A percentile compares a stretch with the other conserved stretches of the same genome.
Evolutionary conservation across 2,329 filamentous ascomycete genomes (phyloP).

Genomic region (Xylariales sp.): DNA sequence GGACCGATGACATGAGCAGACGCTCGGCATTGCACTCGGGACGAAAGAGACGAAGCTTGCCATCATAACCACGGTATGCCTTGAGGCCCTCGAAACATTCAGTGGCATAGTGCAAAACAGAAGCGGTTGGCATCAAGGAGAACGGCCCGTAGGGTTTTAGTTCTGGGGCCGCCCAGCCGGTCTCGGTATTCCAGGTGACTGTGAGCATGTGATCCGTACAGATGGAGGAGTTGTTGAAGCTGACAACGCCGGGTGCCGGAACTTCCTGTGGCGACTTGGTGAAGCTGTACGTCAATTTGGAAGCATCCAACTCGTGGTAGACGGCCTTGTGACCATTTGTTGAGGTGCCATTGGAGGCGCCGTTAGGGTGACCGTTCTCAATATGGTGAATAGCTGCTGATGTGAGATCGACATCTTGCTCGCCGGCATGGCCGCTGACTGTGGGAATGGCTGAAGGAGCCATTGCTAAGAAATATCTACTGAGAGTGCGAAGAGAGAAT

Average conservation of each 20-base stretch:
- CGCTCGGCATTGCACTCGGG: slow-evolving; percentile 58
- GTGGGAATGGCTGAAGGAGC: slow-evolving; percentile 40
- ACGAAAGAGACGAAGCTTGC: slow-evolving; percentile 63
- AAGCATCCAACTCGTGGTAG: slow-evolving; percentile 56
- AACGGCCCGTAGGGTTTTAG: slow-evolving; percentile 64
- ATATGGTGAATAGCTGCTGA: slow-evolving; percentile 46
- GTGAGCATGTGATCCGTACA: slow-evolving; percentile 87
- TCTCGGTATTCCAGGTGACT: slow-evolving; percentile 53
- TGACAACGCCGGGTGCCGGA: slow-evolving; percentile 21
- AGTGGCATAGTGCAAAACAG: slow-evolving; percentile 69
- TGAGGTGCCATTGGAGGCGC: slow-evolving; percentile 17
- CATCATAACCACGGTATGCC: slow-evolving; percentile 66
- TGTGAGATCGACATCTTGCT: slow-evolving; percentile 47
- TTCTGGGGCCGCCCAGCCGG: slow-evolving; percentile 62
- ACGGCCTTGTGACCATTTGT: slow-evolving; percentile 36
- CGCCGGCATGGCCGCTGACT: slow-evolving; percentile 30
- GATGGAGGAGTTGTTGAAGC: slow-evolving; percentile 40
- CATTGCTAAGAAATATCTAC: slow-evolving; percentile 26
- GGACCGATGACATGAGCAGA: slow-evolving; percentile 39
- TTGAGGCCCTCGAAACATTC: slow-evolving; percentile 73
- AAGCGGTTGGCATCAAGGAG: slow-evolving; percentile 63
- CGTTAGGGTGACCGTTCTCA: slow-evolving; percentile 25
- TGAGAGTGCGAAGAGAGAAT: no score
- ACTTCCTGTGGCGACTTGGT: slow-evolving; percentile 21
- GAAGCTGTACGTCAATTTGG: slow-evolving; percentile 51